Base-by-base conservation (phyloP, 768 basidiomycete species). In the Lanmaoa pseudosensibilis region DNA sequence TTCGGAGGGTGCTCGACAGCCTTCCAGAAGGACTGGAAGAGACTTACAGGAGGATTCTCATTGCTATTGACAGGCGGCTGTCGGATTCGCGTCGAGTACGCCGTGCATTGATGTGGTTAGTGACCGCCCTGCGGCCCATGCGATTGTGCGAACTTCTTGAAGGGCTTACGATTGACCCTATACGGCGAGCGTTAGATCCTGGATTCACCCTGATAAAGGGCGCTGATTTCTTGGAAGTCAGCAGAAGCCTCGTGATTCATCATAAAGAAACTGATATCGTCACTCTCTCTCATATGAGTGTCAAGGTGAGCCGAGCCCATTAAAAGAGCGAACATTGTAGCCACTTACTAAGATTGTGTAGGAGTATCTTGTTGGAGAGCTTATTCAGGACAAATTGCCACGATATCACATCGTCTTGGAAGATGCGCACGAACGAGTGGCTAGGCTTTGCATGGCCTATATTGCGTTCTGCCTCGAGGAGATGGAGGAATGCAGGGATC, bases 1-100 rank as follows among this genome's bases (percentile, higher is more conserved):
- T 65, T 49, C 36, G 50, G 2, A 30, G 2, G 5, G 52, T 40
- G 4, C 56, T 62, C 4, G 11, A 55, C 12, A 50, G 49, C 19
- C 64, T 63, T 15, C 62, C 62, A 1, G 45, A 43, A 10, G 62
- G 65, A 32, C 23, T 67, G 2, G 57, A 69, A 21, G 67, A 66
- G 36, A 68, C 67, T 0, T 63, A 66, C 18, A 47, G 62, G 16
- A 58, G 67, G 11, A 68, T 66, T 21, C 54, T 68, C 4, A 27
- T 44, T 4, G 41, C 44, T 2, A 54, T 68, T 0, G 48, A 66
- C n/a, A 30, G 32, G 4, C 27, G 19, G 9, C 46, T 3, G 0
- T 2, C 19, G 0, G 41, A 57, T 7, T 46, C 40, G 12, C 9
- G 19, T 10, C 32, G 51, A 8, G 63, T 45, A 3, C 50, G 47